Evolutionary conservation across 768 basidiomycete genomes (phyloP).

Genomic region (Mycena crocata): DNA sequence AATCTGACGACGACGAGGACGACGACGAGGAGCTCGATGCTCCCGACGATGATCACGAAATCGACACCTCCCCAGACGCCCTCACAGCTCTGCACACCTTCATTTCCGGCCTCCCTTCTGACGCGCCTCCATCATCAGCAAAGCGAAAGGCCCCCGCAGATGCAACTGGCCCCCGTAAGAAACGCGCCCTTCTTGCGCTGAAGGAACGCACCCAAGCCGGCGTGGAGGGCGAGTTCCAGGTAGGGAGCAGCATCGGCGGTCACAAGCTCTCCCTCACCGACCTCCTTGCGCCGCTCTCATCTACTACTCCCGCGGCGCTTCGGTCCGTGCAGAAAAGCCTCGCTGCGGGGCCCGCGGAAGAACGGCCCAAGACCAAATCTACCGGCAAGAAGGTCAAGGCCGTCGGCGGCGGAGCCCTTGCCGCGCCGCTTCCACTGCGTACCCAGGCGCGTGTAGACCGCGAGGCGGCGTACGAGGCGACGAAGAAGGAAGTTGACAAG

Average conservation of each 20-base stretch:
- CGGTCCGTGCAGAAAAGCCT: constrained; percentile 69
- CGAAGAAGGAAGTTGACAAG: constrained; percentile 91
- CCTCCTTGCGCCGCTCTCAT: constrained; percentile 77
- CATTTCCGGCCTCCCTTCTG: constrained; percentile 67
- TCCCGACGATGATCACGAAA: constrained; percentile 60
- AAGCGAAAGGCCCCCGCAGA: constrained; percentile 73
- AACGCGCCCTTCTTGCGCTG: constrained; percentile 61
- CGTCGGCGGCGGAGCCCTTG: constrained; percentile 51
- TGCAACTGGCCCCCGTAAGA: constrained; percentile 56
- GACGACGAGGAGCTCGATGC: constrained; percentile 54
- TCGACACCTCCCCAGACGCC: constrained; percentile 63
- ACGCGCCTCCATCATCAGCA: constrained; percentile 56
- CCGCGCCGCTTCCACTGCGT: constrained; percentile 88
- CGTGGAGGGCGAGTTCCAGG: constrained; percentile 84
- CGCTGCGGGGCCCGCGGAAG: constrained; percentile 40
- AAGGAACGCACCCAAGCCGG: constrained; percentile 83
- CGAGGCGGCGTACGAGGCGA: constrained; percentile 94
- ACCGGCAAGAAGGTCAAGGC: constrained; percentile 62
- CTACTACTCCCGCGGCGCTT: constrained; percentile 69
- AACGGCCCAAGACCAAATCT: constrained; percentile 57
- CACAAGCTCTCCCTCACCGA: constrained; percentile 77
- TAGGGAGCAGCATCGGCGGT: constrained; percentile 58
- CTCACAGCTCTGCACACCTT: constrained; percentile 79
- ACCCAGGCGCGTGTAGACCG: constrained; percentile 92
- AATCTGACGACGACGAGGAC: constrained; percentile 45